phyloP scores from a whole-genome alignment of 306 rosid genomes.

The Ceratonia siliqua region DNA sequence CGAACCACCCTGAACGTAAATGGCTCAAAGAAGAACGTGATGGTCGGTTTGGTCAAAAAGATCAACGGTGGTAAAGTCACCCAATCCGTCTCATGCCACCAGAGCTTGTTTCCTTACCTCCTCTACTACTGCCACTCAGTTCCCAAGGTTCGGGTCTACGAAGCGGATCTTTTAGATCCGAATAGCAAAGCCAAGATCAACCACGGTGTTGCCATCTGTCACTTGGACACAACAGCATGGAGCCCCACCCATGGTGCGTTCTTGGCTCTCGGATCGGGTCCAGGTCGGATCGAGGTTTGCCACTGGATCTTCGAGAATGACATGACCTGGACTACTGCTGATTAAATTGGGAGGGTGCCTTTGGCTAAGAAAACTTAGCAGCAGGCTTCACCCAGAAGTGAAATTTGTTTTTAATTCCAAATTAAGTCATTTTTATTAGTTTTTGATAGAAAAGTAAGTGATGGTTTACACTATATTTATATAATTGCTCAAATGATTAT shows the following conservation, averaged over 20 bases:
- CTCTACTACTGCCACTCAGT: constrained; percentile 95
- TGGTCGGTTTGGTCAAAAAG: constrained; percentile 65
- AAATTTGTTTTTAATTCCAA: constrained; percentile 32
- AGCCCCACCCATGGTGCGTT: constrained; percentile 89
- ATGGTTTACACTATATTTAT: constrained; percentile 46
- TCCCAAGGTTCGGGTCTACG: constrained; percentile 91
- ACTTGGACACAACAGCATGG: constrained; percentile 88
- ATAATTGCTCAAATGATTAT: constrained; percentile 31
- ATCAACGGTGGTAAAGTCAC: constrained; percentile 84
- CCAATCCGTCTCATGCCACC: constrained; percentile 91
- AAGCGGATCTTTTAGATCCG: constrained; percentile 81
- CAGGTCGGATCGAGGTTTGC: constrained; percentile 92
- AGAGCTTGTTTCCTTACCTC: constrained; percentile 84
- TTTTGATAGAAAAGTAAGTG: constrained; percentile 46
- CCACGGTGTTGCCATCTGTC: constrained; percentile 87
- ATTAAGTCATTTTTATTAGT: constrained; percentile 37
- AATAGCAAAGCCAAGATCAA: constrained; percentile 59
- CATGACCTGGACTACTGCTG: constrained; percentile 83
- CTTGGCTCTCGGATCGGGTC: constrained; percentile 70
- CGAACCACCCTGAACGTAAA: constrained; percentile 60
- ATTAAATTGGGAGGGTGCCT: constrained; percentile 38
- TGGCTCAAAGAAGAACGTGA: constrained; percentile 63
- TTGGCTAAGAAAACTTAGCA: constrained; percentile 60
- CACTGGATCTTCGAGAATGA: constrained; percentile 98
- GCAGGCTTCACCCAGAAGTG: constrained; percentile 21